A percentile compares a stretch with the other conserved stretches of the same genome.
Evolutionary conservation across 495 filamentous ascomycete species (phyloP).

Genomic region (Penicillium soppii): DNA sequence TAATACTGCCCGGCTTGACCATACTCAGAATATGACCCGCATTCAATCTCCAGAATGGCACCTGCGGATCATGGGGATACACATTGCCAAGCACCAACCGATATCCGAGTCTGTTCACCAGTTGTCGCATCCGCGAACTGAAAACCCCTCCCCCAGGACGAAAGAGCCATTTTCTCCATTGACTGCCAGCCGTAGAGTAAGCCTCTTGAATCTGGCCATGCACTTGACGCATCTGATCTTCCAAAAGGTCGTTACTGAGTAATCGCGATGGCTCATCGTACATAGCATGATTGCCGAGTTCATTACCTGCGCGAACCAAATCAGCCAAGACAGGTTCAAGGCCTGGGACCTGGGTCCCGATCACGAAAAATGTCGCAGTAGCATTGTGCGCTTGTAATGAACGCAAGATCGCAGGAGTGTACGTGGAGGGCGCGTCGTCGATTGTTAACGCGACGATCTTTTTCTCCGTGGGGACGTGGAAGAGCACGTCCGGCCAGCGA

Average conservation of each 20-base stretch:
- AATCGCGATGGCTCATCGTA: conserved; percentile 68
- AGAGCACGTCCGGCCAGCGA: conserved; percentile 75
- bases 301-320: conserved; percentile 62
- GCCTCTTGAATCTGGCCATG: conserved; percentile 51
- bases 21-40: conserved; percentile 78
- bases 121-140: conserved; percentile 59
- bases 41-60: conserved; percentile 65
- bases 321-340: conserved; percentile 57
- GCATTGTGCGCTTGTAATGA: conserved; percentile 57
- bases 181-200: conserved; percentile 43
- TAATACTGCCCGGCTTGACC: conserved; percentile 70
- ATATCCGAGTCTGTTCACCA: conserved; percentile 58
- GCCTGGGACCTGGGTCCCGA: conserved; percentile 69
- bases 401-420: conserved; percentile 69
- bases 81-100: conserved; percentile 73
- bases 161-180: conserved; percentile 58
- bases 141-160: conserved; percentile 82
- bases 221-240: conserved; percentile 39
- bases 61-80: conserved; percentile 85
- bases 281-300: conserved; percentile 86
- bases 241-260: conserved; percentile 33
- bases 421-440: conserved; percentile 75
- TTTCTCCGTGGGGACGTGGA: conserved; percentile 54
- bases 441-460: conserved; percentile 78
- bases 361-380: conserved; percentile 75